These are phyloP conservation scores for Cercospora berteroae DNA, from an alignment of 2,329 filamentous ascomycete species.

Conservation along the genomic window DNA sequence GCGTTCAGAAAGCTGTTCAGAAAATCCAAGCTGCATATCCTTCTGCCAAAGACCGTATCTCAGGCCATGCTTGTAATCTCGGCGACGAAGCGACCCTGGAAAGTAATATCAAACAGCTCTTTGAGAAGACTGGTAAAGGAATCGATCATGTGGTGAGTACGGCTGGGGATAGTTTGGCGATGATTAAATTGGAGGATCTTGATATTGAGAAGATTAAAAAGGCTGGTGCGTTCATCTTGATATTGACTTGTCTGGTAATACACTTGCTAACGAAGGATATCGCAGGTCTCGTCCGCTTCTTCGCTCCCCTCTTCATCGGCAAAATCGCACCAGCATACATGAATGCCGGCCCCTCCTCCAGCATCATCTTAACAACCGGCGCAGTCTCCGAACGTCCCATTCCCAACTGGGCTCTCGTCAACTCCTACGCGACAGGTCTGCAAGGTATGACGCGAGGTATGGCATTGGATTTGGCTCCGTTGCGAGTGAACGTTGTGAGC, in stretches of 20 bases:
- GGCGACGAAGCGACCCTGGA: conserved; percentile 48
- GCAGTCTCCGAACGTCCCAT: conserved; percentile 52
- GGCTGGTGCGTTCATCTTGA: conserved; percentile 24
- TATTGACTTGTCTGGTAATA: too few relatives aligned
- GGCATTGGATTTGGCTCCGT: conserved; percentile 61
- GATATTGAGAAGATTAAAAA: conserved; percentile 43
- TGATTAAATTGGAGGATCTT: conserved; percentile 44
- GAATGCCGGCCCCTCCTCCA: conserved; percentile 43
- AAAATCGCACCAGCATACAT: conserved; percentile 52
- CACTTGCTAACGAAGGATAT: neutral
- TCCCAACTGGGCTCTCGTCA: conserved; percentile 52
- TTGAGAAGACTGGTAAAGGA: conserved; percentile 41
- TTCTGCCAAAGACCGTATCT: conserved; percentile 41
- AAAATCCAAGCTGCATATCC: conserved; percentile 48
- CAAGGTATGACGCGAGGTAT: conserved; percentile 56
- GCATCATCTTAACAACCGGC: conserved; percentile 59
- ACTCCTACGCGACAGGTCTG: conserved; percentile 51
- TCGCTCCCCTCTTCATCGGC: conserved; percentile 52
- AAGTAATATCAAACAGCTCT: conserved; percentile 47
- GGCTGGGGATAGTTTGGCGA: conserved; percentile 51
- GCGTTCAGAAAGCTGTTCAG: conserved; percentile 50
- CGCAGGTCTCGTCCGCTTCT: conserved; percentile 51
- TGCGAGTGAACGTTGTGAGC: conserved; percentile 62
- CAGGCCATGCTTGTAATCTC: conserved; percentile 51
- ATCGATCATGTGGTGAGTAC: conserved; percentile 60